Evolutionary conservation across 768 basidiomycete genomes (phyloP).

Genomic region (Saitozyma podzolica): DNA sequence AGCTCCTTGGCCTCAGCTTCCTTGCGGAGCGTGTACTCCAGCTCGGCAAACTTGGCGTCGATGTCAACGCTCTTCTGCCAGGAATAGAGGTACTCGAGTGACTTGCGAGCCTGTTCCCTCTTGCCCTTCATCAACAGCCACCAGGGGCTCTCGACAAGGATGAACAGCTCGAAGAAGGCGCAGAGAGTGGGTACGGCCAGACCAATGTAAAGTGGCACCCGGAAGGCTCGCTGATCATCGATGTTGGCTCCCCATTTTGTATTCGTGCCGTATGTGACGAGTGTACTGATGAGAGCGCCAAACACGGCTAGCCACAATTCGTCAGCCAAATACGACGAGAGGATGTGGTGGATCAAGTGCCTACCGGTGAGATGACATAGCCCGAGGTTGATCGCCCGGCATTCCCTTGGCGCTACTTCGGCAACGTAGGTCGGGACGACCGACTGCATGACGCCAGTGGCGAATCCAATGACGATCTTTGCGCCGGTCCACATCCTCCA

Average conservation of each 20-base stretch:
- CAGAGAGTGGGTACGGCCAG: not conserved
- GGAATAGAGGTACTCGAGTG: no score
- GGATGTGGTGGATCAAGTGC: slow-evolving; percentile 12
- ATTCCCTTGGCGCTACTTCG: slow-evolving; percentile 19
- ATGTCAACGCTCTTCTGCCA: no score
- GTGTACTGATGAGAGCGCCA: no score
- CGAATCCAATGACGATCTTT: slow-evolving; percentile 28
- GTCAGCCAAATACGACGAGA: no score
- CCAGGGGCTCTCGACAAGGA: slow-evolving; percentile 8
- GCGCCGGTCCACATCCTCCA: slow-evolving; percentile 22
- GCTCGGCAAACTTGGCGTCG: no score
- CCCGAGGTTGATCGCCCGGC: slow-evolving; percentile 8
- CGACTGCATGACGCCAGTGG: slow-evolving; percentile 20
- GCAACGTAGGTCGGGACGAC: slow-evolving; percentile 16
- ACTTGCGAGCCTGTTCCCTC: not conserved
- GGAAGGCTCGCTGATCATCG: no score
- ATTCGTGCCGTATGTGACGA: no score
- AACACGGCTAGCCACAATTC: no score
- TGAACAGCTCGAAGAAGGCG: not conserved
- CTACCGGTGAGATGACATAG: no score
- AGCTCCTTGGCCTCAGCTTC: no score
- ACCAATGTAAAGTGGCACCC: not conserved
- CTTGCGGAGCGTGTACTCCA: no score
- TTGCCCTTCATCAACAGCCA: slow-evolving; percentile 22
- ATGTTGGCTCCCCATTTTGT: no score